A percentile compares a stretch with the other conserved stretches of the same genome.
Evolutionary conservation across 495 filamentous ascomycete species (phyloP).

Genomic region (Lophiotrema nucula): DNA sequence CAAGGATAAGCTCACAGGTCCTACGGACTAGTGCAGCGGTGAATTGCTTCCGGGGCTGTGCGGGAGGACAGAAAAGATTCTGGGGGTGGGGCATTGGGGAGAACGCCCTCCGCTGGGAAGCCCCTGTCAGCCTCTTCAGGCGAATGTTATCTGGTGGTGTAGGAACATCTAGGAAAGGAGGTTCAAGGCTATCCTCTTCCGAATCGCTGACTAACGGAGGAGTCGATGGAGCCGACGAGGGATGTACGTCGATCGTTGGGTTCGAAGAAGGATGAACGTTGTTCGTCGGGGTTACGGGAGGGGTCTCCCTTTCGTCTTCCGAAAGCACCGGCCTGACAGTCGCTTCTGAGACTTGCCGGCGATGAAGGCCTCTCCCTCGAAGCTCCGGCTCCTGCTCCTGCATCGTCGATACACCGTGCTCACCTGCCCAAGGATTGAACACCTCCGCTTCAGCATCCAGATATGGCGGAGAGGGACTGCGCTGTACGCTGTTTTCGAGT

Average conservation of each 20-base stretch:
- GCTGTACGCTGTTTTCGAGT: constrained; percentile 52
- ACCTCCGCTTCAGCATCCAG: constrained; percentile 33
- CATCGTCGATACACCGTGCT: neutral
- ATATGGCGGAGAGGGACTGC: constrained; percentile 50
- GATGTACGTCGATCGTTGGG: constrained; percentile 10
- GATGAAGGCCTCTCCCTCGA: constrained; percentile 28
- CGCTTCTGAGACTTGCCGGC: constrained; percentile 45
- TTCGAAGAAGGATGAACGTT: neutral
- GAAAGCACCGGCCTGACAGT: constrained; percentile 42
- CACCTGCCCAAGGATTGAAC: constrained; percentile 22
- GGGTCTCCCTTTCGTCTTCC: neutral
- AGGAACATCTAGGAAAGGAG: constrained; percentile 43
- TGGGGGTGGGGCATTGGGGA: constrained; percentile 69
- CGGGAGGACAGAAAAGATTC: constrained; percentile 58
- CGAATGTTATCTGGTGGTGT: constrained; percentile 52
- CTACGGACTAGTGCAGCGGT: constrained; percentile 69
- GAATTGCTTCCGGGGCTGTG: constrained; percentile 53
- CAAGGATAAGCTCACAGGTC: constrained; percentile 70
- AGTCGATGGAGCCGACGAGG: constrained; percentile 31
- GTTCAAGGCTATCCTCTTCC: constrained; percentile 35
- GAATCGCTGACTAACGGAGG: constrained; percentile 34
- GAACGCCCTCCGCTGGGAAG: constrained; percentile 59
- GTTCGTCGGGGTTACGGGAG: constrained; percentile 3
- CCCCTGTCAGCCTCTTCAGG: constrained; percentile 51
- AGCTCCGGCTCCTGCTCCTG: constrained; percentile 8